Evolutionary conservation across 306 rosid species (phyloP).

Genomic region (Vigna radiata): DNA sequence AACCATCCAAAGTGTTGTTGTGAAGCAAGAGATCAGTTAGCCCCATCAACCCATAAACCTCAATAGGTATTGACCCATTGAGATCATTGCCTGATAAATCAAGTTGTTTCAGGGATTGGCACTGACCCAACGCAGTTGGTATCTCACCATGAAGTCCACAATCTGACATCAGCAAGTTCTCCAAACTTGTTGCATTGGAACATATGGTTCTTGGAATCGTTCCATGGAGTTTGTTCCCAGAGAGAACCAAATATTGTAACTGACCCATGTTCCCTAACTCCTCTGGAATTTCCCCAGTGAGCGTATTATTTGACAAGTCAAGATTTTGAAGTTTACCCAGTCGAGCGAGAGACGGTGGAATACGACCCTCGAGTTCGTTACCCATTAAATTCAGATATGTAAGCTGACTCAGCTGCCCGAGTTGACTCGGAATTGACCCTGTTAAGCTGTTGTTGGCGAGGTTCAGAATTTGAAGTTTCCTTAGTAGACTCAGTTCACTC

Average conservation of each 20-base stretch:
- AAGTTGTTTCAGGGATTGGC: slow-evolving; percentile 64
- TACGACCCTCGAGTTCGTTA: slow-evolving; percentile 65
- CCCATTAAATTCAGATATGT: slow-evolving; percentile 64
- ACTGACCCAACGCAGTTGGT: slow-evolving; percentile 69
- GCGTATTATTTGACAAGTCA: slow-evolving; percentile 71
- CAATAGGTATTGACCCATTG: slow-evolving; percentile 73
- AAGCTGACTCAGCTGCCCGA: slow-evolving; percentile 65
- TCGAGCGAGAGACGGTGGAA: slow-evolving; percentile 64
- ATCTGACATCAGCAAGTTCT: slow-evolving; percentile 52
- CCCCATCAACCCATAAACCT: slow-evolving; percentile 56
- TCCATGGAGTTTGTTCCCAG: slow-evolving; percentile 64
- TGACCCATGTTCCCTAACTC: slow-evolving; percentile 63
- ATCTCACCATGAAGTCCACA: slow-evolving; percentile 64
- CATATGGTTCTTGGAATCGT: slow-evolving; percentile 67
- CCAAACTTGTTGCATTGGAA: slow-evolving; percentile 72
- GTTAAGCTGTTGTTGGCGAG: slow-evolving; percentile 67
- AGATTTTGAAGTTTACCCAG: slow-evolving; percentile 73
- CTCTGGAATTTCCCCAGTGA: slow-evolving; percentile 69
- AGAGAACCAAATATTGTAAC: slow-evolving; percentile 59
- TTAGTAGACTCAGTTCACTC: slow-evolving; percentile 60
- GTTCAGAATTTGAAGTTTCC: slow-evolving; percentile 63
- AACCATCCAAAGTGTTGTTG: slow-evolving; percentile 81
- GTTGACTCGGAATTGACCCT: slow-evolving; percentile 79
- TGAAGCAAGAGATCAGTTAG: slow-evolving; percentile 67
- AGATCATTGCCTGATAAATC: slow-evolving; percentile 76